Conservation (phyloP, 2,329 filamentous ascomycete species). For the Penicillium sp. region DNA sequence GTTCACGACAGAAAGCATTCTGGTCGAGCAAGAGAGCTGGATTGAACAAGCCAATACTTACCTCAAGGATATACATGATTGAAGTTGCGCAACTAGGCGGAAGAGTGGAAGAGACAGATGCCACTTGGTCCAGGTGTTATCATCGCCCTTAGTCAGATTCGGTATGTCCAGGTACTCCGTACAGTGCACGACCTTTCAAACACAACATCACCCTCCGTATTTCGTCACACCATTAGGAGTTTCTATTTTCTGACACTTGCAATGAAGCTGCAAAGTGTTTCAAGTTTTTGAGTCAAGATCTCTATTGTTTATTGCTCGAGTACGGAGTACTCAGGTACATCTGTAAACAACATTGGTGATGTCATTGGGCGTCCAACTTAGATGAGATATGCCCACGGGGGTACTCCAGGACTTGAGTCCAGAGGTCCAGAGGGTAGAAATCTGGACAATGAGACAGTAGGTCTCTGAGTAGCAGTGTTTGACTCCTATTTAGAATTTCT, state of each 20-base stretch:
- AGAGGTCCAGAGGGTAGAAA: too few species aligned
- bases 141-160: slow-evolving; percentile 28
- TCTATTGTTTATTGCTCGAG: too few species aligned
- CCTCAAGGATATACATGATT: slow-evolving; percentile 41
- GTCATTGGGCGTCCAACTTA: too few species aligned
- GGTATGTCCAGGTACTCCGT: neutral
- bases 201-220: neutral
- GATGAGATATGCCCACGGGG: too few species aligned
- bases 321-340: neutral
- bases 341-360: neutral
- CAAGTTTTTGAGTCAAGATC: neutral
- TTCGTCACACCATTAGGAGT: neutral
- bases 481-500: too few species aligned
- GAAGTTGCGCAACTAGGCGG: slow-evolving; percentile 18
- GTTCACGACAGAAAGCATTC: slow-evolving; percentile 14
- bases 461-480: too few species aligned
- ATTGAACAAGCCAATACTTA: slow-evolving; percentile 12
- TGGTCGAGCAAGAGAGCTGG: slow-evolving; percentile 2
- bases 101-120: slow-evolving; percentile 19
- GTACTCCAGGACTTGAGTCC: too few species aligned
- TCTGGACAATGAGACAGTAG: too few species aligned
- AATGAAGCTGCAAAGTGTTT: neutral
- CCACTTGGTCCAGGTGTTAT: slow-evolving; percentile 22
- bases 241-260: neutral
- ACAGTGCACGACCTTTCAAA: neutral